Base-by-base conservation (phyloP, 2,329 filamentous ascomycete species). In the Fusarium sp. region DNA sequence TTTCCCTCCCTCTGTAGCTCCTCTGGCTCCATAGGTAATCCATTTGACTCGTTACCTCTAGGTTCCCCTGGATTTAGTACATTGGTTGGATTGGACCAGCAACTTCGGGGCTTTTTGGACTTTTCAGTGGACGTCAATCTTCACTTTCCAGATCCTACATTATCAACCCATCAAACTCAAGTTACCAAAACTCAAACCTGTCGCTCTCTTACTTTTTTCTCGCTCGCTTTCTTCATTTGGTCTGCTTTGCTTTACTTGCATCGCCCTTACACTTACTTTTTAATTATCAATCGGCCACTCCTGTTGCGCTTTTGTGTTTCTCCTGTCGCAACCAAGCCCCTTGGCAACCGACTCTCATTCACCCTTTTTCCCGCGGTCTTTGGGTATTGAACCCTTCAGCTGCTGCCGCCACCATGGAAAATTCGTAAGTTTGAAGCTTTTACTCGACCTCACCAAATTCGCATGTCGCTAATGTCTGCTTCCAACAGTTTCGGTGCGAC, bases 401-500 rank as follows among this genome's bases (percentile, higher is more conserved):
- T 52, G 53, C 60, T 60, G 55, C 66, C 58, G 62, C 54, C 59
- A 74, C 58, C 62, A 77, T 77, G 75, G 75, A 71, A 33, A 71
- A 72, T 62, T 74, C 74, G 76, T 78, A 57, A 71, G 76, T 72
- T n/a, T 41, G 26, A 24, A 47, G 11, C 35, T 44, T 43, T 28
- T 45, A 19, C n/a, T 56, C n/a, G 30, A 46, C n/a, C 28, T 24
- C 35, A 15, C n/a, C 20, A n/a, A 10, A 26, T 33, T 26, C 28
- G 13, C 35, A 44, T 33, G 22, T 65, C 49, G 56, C 68, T 75
- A 68, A 76, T 51, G 14, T 32, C 41, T 41, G 7, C 1, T 30
- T 61, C 44, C 9, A 44, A 19, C 71, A 90, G 90, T 75, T 80
- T 95, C 76, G 86, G 88, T 74, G 86, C 86, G 74, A 89, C 91